Base-by-base conservation (phyloP, 164 flowering plant species). In the Brasenia schreberi region DNA sequence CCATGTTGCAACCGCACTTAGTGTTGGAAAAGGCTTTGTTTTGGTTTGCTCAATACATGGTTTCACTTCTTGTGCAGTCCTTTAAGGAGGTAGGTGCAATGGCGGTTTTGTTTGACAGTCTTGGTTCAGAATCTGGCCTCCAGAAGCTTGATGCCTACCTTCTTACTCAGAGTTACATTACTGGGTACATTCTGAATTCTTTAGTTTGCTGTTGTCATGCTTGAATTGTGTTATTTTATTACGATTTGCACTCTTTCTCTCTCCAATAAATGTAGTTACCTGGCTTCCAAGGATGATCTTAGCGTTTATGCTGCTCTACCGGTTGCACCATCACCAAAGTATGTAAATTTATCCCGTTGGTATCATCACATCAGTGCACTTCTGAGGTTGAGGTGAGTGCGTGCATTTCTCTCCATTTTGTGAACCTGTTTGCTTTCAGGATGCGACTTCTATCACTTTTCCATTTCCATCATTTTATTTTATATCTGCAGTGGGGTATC, bases 221-320 rank as follows among this genome's bases (percentile, higher is more conserved):
- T 59, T 33, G 3, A 42, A 16, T 63, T 18, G 16, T 27, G 19
- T 33, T 33, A 3, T 61, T 16, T 69, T 39, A 63, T 59, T 42
- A 42, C 7, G 68, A 17, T 19, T 27, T 62, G 6, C 12, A 7
- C 12, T 1, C 12, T 45, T 45, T 7, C 5, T 45, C 12, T 45
- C 4, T 45, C 7, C 7, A 45, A 45, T 12, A 12, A 11, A 71
- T 23, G 62, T 74, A 91, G 93, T 58, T 89, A 85, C 74, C 96
- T 85, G 69, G 96, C 97, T 65, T 94, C 99, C 5, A 89, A 87
- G 81, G 97, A 95, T 78, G 98, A 94, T 70, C 59, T 91, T 19
- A 80, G 82, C 19, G 88, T 94, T 61, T 72, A 77, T 76, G 72
- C 85, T 5, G 89, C 96, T 56, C 72, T 94, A 33, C 42, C 87